Percentiles rank a stretch among this genome's conserved stretches.
These are phyloP conservation scores for Spencermartinsiella ligniputridi DNA, from an alignment of 1,139 yeast species.

Conservation along the genomic window DNA sequence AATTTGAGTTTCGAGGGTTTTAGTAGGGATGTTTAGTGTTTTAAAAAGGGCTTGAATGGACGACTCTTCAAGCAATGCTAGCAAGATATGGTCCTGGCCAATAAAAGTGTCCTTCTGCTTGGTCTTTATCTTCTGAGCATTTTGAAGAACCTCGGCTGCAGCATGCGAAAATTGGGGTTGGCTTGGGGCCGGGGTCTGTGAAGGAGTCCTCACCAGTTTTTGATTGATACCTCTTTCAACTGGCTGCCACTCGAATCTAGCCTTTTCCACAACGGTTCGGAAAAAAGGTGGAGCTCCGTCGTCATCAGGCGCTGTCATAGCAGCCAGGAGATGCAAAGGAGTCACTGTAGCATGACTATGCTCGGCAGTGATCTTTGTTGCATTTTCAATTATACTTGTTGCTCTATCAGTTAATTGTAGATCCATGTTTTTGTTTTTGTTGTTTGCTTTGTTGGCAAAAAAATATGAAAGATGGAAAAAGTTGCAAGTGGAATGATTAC, in stretches of 20 bases:
- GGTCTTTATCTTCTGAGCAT: slow-evolving; percentile 68
- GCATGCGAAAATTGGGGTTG: slow-evolving; percentile 67
- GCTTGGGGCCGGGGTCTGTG: slow-evolving; percentile 83
- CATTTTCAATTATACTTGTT: slow-evolving; percentile 68
- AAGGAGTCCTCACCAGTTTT: slow-evolving; percentile 76
- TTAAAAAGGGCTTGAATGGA: slow-evolving; percentile 70
- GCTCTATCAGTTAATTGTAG: slow-evolving; percentile 80
- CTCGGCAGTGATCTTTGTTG: slow-evolving; percentile 77
- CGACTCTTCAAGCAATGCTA: slow-evolving; percentile 78
- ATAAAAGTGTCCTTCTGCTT: slow-evolving; percentile 88
- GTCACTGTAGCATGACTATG: slow-evolving; percentile 76
- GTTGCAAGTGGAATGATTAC: too few species aligned
- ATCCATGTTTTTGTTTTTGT: slow-evolving; percentile 28
- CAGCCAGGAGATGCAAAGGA: slow-evolving; percentile 88
- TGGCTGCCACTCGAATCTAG: slow-evolving; percentile 79
- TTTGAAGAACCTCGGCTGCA: slow-evolving; percentile 62
- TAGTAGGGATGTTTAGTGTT: slow-evolving; percentile 63
- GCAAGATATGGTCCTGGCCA: slow-evolving; percentile 89
- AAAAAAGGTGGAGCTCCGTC: slow-evolving; percentile 70
- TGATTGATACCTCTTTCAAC: slow-evolving; percentile 78
- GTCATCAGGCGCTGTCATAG: slow-evolving; percentile 74
- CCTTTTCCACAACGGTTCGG: slow-evolving; percentile 81
- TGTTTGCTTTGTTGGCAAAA: not conserved
- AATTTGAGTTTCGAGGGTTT: slow-evolving; percentile 75
- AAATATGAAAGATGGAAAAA: too few species aligned